Percentiles rank a stretch among this genome's conserved stretches.
These are phyloP conservation scores for Phytophthora sp. DNA, from an alignment of 352 stramenopile genomes.

Conservation along the genomic window DNA sequence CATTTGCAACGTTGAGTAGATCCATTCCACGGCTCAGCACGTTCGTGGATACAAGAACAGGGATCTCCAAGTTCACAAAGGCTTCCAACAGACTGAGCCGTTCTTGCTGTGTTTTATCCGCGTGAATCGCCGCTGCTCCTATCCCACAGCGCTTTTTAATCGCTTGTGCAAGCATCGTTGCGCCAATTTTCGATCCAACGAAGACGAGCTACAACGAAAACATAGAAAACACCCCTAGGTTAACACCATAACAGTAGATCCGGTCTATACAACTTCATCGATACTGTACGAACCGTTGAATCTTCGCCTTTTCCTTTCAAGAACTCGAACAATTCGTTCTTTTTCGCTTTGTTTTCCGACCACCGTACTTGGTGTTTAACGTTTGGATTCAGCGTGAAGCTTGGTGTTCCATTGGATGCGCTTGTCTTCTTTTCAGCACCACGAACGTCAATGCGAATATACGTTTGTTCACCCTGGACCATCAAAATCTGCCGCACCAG, in stretches of 20 bases:
- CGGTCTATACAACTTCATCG: background rate
- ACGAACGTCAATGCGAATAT: slow-evolving; percentile 44
- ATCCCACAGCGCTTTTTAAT: slow-evolving; percentile 53
- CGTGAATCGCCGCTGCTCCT: slow-evolving; percentile 54
- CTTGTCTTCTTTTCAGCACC: slow-evolving; percentile 4
- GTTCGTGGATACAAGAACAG: slow-evolving; percentile 70
- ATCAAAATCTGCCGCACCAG: slow-evolving; percentile 46
- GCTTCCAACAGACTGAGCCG: slow-evolving; percentile 57
- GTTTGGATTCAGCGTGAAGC: slow-evolving; percentile 37
- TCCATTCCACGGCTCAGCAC: slow-evolving; percentile 80
- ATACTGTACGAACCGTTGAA: slow-evolving; percentile 47
- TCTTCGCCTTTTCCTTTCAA: slow-evolving; percentile 40
- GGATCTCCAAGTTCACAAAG: slow-evolving; percentile 58
- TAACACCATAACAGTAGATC: background rate
- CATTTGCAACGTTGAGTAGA: slow-evolving; percentile 63
- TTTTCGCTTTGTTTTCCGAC: slow-evolving; percentile 68
- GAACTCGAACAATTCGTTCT: slow-evolving; percentile 55
- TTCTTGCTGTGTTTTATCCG: slow-evolving; percentile 67
- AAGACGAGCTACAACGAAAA: slow-evolving; percentile 65
- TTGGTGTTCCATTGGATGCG: background rate
- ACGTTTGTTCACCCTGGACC: slow-evolving; percentile 17
- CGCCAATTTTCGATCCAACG: slow-evolving; percentile 66
- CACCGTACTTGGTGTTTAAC: slow-evolving; percentile 52
- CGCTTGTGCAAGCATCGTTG: slow-evolving; percentile 63
- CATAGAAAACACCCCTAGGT: background rate